Percentiles rank a stretch among this genome's conserved stretches.
Conservation (phyloP, 345 rosid species). For the Salix viminalis region DNA sequence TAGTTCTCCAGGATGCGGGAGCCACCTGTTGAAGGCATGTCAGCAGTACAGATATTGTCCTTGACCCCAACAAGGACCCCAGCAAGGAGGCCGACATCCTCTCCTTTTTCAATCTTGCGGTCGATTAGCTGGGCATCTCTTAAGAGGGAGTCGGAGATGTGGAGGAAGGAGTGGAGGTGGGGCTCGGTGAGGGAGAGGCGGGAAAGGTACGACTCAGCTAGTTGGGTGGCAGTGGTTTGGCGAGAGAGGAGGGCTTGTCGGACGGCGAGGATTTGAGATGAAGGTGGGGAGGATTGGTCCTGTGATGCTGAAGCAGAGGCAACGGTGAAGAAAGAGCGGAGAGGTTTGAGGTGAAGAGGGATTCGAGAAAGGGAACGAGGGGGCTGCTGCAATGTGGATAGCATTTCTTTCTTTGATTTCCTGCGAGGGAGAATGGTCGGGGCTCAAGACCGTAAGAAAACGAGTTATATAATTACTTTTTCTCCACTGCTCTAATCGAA, state of each 20-base stretch:
- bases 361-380: conserved; percentile 36
- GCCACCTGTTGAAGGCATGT: conserved; percentile 86
- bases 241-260: conserved; percentile 77
- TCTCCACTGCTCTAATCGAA: too few species aligned
- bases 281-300: conserved; percentile 26
- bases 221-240: conserved; percentile 51
- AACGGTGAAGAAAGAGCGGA: conserved; percentile 16
- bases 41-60: conserved; percentile 81
- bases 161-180: conserved; percentile 70
- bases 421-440: not conserved
- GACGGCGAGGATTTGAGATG: conserved; percentile 61
- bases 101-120: conserved; percentile 42
- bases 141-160: conserved; percentile 51
- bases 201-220: conserved; percentile 63
- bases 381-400: conserved; percentile 8
- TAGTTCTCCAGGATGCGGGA: conserved; percentile 69
- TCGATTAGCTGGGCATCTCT: conserved; percentile 54
- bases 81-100: conserved; percentile 66
- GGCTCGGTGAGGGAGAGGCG: conserved; percentile 71
- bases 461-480: too few species aligned
- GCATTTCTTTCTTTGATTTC: conserved; percentile 2
- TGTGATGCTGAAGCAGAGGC: conserved; percentile 12
- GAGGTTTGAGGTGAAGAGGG: conserved; percentile 25
- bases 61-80: conserved; percentile 77
- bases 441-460: too few species aligned